These are phyloP conservation scores for Aureobasidium pullulans DNA, from an alignment of 2,329 filamentous ascomycete genomes.

Conservation along the genomic window DNA sequence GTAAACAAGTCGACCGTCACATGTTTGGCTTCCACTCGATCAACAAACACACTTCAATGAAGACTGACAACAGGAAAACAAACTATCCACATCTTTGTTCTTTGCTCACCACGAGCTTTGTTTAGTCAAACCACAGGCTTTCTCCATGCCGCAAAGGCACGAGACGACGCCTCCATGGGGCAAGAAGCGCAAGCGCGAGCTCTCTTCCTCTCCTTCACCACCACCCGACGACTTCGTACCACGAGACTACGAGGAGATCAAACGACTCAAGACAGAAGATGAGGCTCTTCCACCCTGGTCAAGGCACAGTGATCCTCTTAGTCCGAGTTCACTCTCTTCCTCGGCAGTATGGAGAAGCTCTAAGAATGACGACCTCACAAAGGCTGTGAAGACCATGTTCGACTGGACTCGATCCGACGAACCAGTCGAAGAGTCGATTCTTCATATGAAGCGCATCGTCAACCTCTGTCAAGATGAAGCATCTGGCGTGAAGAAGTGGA, in stretches of 20 bases:
- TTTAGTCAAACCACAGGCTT: neutral
- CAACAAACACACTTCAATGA: neutral
- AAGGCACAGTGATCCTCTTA: constrained; percentile 7
- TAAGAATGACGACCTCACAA: neutral
- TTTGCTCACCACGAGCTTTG: neutral
- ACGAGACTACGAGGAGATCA: neutral
- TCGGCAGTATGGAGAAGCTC: neutral
- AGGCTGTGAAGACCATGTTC: neutral
- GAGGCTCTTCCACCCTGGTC: neutral
- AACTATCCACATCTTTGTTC: neutral
- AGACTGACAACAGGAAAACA: neutral
- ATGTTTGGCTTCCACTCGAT: neutral
- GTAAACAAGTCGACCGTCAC: neutral
- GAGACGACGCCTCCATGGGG: neutral
- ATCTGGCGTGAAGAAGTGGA: neutral
- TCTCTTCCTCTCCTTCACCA: neutral
- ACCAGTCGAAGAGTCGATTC: neutral
- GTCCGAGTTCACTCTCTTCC: neutral
- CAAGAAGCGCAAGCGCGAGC: constrained; percentile 7
- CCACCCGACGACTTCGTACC: neutral
- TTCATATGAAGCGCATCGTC: neutral
- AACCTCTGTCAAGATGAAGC: neutral
- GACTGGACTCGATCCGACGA: neutral
- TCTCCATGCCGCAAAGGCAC: neutral
- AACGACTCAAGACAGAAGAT: neutral